These are phyloP conservation scores for Gilbertella persicaria DNA, from an alignment of 371 early-diverging fungal species.

Conservation along the genomic window DNA sequence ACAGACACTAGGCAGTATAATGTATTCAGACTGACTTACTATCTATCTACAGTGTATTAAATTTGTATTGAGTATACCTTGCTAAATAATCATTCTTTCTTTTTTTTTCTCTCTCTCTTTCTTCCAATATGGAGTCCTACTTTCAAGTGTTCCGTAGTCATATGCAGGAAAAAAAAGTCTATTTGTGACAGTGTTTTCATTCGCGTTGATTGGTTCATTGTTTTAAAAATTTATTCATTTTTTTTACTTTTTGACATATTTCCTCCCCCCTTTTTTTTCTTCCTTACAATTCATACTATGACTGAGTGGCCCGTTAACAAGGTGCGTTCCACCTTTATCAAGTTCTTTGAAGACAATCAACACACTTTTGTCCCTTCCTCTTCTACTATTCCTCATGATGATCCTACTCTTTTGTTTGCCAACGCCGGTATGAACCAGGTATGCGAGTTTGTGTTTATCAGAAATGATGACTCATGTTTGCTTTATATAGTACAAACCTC, in stretches of 20 bases:
- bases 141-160: too few species aligned
- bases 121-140: too few species aligned
- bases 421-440: conserved; percentile 99
- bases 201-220: conserved; percentile 3
- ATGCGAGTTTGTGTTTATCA: conserved; percentile 10
- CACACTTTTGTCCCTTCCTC: conserved; percentile 92
- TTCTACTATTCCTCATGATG: conserved; percentile 95
- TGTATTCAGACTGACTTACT: too few species aligned
- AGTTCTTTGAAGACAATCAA: conserved; percentile 81
- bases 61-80: too few species aligned
- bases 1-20: too few species aligned
- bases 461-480: not conserved
- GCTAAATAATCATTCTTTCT: too few species aligned
- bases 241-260: conserved; percentile 9
- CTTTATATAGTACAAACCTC: conserved; percentile 88
- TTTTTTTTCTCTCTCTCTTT: too few species aligned
- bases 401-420: conserved; percentile 97
- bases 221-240: conserved; percentile 1
- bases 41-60: too few species aligned
- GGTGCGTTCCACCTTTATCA: conserved; percentile 92
- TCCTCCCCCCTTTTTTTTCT: not conserved
- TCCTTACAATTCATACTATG: not conserved
- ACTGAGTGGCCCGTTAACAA: conserved; percentile 76
- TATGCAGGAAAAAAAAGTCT: not conserved
- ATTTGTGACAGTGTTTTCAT: not conserved